Base-by-base conservation (phyloP, 257 asterid genomes). In the Scutellaria baicalensis region DNA sequence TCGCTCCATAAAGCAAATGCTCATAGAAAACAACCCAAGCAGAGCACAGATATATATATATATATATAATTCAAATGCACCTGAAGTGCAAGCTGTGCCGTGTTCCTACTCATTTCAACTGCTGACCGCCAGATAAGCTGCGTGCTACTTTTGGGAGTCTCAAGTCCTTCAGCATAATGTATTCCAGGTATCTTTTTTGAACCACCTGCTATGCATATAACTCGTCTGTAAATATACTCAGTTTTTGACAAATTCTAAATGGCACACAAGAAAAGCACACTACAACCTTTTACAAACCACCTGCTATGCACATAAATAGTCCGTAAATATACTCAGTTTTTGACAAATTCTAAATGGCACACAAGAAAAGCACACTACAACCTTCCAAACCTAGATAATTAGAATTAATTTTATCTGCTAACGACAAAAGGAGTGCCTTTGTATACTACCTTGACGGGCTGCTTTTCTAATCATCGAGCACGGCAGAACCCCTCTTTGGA, bases 21-120 rank as follows among this genome's bases (percentile, higher is more conserved):
- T 57, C 54, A 63, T 55, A 62, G 52, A 14, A 48, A 16, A 48
- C 13, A 54, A 57, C 50, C 44, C 70, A 68, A 52, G 70, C 43
- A 33, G 27, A 73, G 58, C 64, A 64, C 8, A 27, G 48, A 54
- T 31, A 72, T 66, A 36, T 62, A 69, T 66, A 45, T 48, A 48
- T 48, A 6, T 54, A 12, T 21, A 27, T 13, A 5, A 47, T 62
- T 51, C 38, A 64, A n/a, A 56, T 76, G 69, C 70, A 92, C 95
- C 95, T 89, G 96, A 66, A 89, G 94, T 51, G 94, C 95, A 66
- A 89, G 89, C 78, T 89, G 95, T 59, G 96, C 83, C 31, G 68
- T 72, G 73, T 84, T 92, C 85, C 80, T 81, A 78, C 95, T 82
- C 86, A 82, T 86, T 74, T 89, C 96, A 78, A 92, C 98, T 61